phyloP scores from a whole-genome alignment of 305 asterid genomes.

The Fraxinus greggii region DNA sequence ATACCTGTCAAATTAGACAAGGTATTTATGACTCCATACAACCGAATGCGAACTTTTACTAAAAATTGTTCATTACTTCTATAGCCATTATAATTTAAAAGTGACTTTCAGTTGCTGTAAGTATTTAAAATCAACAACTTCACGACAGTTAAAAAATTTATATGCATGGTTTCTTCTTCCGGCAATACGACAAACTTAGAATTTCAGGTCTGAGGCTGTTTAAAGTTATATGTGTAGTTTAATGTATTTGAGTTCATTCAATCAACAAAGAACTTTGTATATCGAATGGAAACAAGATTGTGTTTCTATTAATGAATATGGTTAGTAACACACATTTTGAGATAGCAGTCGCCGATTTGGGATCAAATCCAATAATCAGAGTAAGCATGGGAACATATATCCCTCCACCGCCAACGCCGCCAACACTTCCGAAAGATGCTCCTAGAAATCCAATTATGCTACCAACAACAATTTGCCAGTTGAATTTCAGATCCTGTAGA shows the following conservation, averaged over 20 bases:
- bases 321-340: slow-evolving; percentile 70
- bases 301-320: background rate
- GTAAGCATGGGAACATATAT: slow-evolving; percentile 94
- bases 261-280: slow-evolving; percentile 4
- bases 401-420: slow-evolving; percentile 98
- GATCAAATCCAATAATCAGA: slow-evolving; percentile 78
- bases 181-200: background rate
- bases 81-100: background rate
- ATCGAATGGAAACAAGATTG: slow-evolving; percentile 3
- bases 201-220: background rate
- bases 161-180: background rate
- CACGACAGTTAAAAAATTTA: background rate
- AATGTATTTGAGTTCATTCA: background rate
- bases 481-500: slow-evolving; percentile 71
- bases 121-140: background rate
- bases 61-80: background rate
- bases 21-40: slow-evolving; percentile 10
- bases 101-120: background rate
- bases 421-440: slow-evolving; percentile 96
- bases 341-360: slow-evolving; percentile 92
- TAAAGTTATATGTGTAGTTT: background rate
- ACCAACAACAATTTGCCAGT: slow-evolving; percentile 72
- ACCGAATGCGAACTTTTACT: slow-evolving; percentile 2
- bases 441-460: slow-evolving; percentile 87
- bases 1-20: slow-evolving; percentile 57